phyloP scores from a whole-genome alignment of 2,329 filamentous ascomycete species.

The Fusarium chlamydosporum region DNA sequence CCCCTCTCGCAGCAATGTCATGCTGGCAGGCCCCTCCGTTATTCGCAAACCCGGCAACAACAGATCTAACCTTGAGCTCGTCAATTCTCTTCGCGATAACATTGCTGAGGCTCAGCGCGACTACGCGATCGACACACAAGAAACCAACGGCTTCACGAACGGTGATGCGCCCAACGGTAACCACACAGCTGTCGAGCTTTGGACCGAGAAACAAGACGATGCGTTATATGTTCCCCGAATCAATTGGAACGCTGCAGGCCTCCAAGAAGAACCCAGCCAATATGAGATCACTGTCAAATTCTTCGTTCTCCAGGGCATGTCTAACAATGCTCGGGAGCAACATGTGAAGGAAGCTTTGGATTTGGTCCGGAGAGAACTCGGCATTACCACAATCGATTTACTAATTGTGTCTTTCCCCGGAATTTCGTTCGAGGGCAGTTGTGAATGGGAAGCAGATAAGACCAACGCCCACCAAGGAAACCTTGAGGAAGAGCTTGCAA shows the following conservation, averaged over 20 bases:
- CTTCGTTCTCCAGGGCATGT: constrained; percentile 86
- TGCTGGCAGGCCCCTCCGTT: constrained; percentile 85
- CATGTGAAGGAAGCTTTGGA: constrained; percentile 84
- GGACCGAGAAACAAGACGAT: constrained; percentile 76
- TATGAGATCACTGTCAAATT: constrained; percentile 98
- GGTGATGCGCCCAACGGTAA: constrained; percentile 49
- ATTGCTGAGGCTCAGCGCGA: constrained; percentile 81
- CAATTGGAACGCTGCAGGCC: constrained; percentile 76
- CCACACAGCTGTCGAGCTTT: constrained; percentile 60
- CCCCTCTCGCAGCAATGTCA: constrained; percentile 75
- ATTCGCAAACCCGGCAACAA: constrained; percentile 80
- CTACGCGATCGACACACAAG: constrained; percentile 57
- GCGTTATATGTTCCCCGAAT: constrained; percentile 83
- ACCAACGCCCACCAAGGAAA: constrained; percentile 72
- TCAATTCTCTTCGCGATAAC: constrained; percentile 87
- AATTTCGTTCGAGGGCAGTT: constrained; percentile 92
- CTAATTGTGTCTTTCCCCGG: constrained; percentile 94
- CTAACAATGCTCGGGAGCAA: constrained; percentile 72
- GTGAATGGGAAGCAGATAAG: constrained; percentile 81
- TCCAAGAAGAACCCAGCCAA: constrained; percentile 83
- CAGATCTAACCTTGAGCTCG: constrained; percentile 93
- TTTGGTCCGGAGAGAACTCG: constrained; percentile 84
- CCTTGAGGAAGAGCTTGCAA: constrained; percentile 75
- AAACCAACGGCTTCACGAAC: constrained; percentile 54
- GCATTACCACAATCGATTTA: constrained; percentile 82